Base-by-base conservation (phyloP, 257 asterid genomes). In the Cinchona pubescens region DNA sequence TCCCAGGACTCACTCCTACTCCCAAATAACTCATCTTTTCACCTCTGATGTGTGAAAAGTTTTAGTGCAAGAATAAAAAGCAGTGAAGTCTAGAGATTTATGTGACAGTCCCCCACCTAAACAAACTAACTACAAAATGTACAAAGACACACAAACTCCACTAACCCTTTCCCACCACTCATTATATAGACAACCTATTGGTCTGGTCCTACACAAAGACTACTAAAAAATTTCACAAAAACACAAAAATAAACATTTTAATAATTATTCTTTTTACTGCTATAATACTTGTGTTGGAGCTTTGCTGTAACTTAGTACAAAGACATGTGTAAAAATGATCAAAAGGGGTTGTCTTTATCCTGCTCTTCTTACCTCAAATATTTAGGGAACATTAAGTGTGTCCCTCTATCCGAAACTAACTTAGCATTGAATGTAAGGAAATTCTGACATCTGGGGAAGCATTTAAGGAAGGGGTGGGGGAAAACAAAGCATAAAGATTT, bases 1-100 rank as follows among this genome's bases (percentile, higher is more conserved):
- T 88, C 15, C 99, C 96, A 34, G 98, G 98, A 69, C 98, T 95
- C 80, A 91, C 96, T n/a, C 98, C 99, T 69, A 92, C 93, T 65
- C 96, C 96, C 80, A 91, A 85, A 67, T 88, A 90, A 82, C 91
- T 91, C 96, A 91, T 92, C 56, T 63, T n/a, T n/a, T 78, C 46
- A 1, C 56, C 27, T 30, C 11, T 15, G 15, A 55, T 32, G 43
- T 32, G 43, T 30, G 49, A 32, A 12, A 25, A 27, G 2, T 27
- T 62, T n/a, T 19, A 43, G 43, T 10, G 4, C 21, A 48, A 25
- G 27, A 35, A 29, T 42, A 35, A n/a, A 3, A n/a, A 49, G n/a
- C 32, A 25, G 34, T 25, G 38, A 38, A 18, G 27, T 25, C 37
- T 4, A 65, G 51, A 15, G 75, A 21, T 18, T 38, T 25, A 0